These are phyloP conservation scores for Mycena galopus DNA, from an alignment of 768 basidiomycete genomes.

Conservation along the genomic window DNA sequence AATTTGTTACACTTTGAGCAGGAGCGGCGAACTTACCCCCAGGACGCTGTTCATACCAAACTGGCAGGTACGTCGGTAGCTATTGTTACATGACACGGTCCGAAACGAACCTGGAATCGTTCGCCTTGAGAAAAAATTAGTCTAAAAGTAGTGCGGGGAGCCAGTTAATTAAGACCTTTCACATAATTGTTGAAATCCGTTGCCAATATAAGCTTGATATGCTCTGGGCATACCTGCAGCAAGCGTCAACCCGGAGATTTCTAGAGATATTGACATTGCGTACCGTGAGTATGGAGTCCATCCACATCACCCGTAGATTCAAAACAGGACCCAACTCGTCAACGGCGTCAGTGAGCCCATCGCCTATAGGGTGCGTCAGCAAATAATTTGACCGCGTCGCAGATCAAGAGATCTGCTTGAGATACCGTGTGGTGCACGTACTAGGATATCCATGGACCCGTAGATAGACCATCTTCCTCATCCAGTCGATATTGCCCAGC, in stretches of 20 bases:
- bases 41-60: constrained; percentile 21
- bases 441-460: constrained; percentile 49
- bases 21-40: constrained; percentile 10
- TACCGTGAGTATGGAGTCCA: constrained; percentile 37
- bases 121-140: constrained; percentile 36
- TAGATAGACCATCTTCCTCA: constrained; percentile 39
- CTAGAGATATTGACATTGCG: background rate
- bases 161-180: constrained; percentile 35
- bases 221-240: constrained; percentile 34
- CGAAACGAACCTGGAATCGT: constrained; percentile 27
- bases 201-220: constrained; percentile 43
- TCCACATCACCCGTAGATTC: constrained; percentile 37
- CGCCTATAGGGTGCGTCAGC: constrained; percentile 13
- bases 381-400: background rate
- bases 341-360: constrained; percentile 18
- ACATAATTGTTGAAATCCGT: constrained; percentile 45
- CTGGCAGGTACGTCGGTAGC: too few relatives aligned
- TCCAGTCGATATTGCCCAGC: constrained; percentile 45
- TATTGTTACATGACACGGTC: background rate
- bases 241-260: background rate
- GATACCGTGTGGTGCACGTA: too few relatives aligned
- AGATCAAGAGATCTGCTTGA: too few relatives aligned
- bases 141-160: background rate
- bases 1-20: background rate
- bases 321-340: constrained; percentile 28